A percentile compares a stretch with the other conserved stretches of the same genome.
Conservation (phyloP, 345 rosid species). For the Salix dunnii region DNA sequence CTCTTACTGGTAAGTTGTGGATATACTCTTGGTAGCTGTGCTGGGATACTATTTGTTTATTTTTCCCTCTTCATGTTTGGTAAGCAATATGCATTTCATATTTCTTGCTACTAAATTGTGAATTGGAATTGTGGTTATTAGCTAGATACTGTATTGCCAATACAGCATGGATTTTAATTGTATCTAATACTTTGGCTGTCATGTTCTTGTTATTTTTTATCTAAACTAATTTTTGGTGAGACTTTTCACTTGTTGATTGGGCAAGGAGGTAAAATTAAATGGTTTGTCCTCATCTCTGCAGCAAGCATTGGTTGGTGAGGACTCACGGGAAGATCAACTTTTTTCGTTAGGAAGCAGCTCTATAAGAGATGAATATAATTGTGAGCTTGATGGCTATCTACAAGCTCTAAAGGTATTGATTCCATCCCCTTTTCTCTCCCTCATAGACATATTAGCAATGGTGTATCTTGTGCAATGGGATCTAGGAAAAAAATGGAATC, state of each 20-base stretch:
- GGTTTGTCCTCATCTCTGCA: conserved; percentile 23
- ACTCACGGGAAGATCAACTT: conserved; percentile 79
- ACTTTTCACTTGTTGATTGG: background rate
- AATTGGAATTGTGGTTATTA: background rate
- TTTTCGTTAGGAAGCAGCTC: conserved; percentile 57
- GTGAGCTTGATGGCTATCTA: conserved; percentile 64
- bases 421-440: background rate
- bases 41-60: background rate
- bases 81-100: background rate
- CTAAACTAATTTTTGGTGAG: background rate
- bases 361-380: conserved; percentile 47
- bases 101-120: background rate
- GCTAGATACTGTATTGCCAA: background rate
- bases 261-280: background rate
- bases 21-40: conserved; percentile 1
- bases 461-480: background rate
- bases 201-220: background rate
- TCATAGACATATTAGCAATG: background rate
- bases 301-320: conserved; percentile 99
- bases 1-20: conserved; percentile 68
- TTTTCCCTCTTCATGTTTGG: background rate
- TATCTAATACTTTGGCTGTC: background rate
- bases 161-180: background rate
- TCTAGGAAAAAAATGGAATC: background rate
- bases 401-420: conserved; percentile 64